A percentile compares a stretch with the other conserved stretches of the same genome.
These are phyloP conservation scores for Fraxinus ornus DNA, from an alignment of 305 asterid genomes.

Conservation along the genomic window DNA sequence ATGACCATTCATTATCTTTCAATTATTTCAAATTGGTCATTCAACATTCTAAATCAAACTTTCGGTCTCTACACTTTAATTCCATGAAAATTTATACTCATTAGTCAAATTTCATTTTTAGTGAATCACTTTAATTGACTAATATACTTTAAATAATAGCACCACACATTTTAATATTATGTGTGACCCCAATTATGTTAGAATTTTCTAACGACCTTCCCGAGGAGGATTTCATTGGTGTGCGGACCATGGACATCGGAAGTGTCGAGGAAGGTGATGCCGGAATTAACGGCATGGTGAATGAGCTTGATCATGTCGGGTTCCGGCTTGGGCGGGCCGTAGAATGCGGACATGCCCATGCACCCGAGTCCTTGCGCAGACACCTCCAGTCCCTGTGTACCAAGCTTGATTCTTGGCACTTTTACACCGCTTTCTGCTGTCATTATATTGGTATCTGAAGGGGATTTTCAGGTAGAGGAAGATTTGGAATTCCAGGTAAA, in stretches of 20 bases:
- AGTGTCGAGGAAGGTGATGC: slow-evolving; percentile 48
- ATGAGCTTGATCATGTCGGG: slow-evolving; percentile 49
- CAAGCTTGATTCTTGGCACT: slow-evolving; percentile 42
- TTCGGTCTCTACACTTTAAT: too few relatives aligned
- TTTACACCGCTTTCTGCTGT: not conserved
- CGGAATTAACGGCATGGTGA: slow-evolving; percentile 39
- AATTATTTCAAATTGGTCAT: too few relatives aligned
- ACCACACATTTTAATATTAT: too few relatives aligned
- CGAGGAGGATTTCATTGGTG: slow-evolving; percentile 39
- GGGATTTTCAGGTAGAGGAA: not conserved
- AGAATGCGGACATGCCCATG: slow-evolving; percentile 43
- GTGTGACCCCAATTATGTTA: too few relatives aligned
- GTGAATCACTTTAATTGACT: too few relatives aligned
- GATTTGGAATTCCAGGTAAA: not conserved
- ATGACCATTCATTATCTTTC: too few relatives aligned
- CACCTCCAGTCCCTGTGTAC: slow-evolving; percentile 47
- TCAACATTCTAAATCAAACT: too few relatives aligned
- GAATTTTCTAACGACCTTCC: too few relatives aligned
- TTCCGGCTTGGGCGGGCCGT: slow-evolving; percentile 46
- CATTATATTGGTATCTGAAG: not conserved
- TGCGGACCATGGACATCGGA: slow-evolving; percentile 46
- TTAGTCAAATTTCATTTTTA: too few relatives aligned
- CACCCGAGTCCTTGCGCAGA: slow-evolving; percentile 54
- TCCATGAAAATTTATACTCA: too few relatives aligned
- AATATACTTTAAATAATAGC: too few relatives aligned